These are phyloP conservation scores for Phytophthora colocasiae DNA, from an alignment of 352 stramenopile species.

Conservation along the genomic window DNA sequence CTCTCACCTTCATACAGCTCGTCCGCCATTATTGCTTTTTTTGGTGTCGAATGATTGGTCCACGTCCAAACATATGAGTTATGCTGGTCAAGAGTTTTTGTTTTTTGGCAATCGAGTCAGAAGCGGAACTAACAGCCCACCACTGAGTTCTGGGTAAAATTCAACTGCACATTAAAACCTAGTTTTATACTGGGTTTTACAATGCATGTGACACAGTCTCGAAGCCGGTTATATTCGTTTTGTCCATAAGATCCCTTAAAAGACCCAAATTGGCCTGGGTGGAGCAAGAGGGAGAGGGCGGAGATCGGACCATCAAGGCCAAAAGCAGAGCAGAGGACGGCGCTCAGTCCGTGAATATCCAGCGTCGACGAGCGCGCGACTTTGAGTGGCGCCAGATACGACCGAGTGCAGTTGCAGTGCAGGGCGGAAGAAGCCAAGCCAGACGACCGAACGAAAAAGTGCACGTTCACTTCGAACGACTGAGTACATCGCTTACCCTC, in stretches of 20 bases:
- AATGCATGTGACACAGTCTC: too few relatives aligned
- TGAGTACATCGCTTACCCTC: constrained; percentile 1
- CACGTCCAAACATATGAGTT: constrained; percentile 3
- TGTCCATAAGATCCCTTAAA: not conserved
- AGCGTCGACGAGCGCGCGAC: constrained; percentile 20
- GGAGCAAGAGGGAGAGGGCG: constrained; percentile 30
- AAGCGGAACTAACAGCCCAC: not conserved
- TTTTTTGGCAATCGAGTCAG: constrained; percentile 26
- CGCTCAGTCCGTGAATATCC: constrained; percentile 26
- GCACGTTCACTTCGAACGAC: constrained; percentile 11
- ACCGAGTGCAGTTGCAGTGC: constrained; percentile 6
- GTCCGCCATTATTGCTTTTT: constrained; percentile 25
- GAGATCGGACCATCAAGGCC: constrained; percentile 23
- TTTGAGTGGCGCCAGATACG: constrained; percentile 14
- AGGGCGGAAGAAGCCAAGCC: constrained; percentile 36
- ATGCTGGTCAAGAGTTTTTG: constrained; percentile 3
- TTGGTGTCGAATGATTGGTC: not conserved
- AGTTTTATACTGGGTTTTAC: too few relatives aligned
- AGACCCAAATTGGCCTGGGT: constrained; percentile 1
- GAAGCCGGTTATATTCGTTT: too few relatives aligned
- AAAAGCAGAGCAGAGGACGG: constrained; percentile 1
- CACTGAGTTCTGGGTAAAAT: not conserved
- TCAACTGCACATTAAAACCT: not conserved
- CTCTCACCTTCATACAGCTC: constrained; percentile 37
- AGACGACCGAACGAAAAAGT: constrained; percentile 34